A percentile compares a stretch with the other conserved stretches of the same genome.
phyloP scores from a whole-genome alignment of 73 alveolate species.

The Paramecium tetraurelia region DNA sequence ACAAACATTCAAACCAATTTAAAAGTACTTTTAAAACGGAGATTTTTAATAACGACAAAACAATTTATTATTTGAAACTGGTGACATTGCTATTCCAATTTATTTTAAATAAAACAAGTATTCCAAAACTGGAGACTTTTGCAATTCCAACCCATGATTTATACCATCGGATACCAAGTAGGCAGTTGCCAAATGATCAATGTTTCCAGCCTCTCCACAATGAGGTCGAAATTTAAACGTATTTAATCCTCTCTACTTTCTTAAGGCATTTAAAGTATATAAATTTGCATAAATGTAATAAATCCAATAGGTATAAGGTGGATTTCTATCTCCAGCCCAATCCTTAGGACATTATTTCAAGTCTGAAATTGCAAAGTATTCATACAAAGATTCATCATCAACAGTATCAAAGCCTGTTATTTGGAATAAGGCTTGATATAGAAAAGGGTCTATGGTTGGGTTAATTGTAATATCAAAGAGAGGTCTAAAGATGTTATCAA shows the following conservation, averaged over 20 bases:
- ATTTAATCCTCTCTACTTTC: conserved; percentile 66
- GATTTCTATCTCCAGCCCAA: conserved; percentile 55
- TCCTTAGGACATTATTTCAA: conserved; percentile 34
- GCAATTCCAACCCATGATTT: conserved; percentile 69
- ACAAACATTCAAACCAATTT: conserved; percentile 75
- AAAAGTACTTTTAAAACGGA: conserved; percentile 63
- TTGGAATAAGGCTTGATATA: conserved; percentile 17
- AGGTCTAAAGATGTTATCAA: conserved; percentile 66
- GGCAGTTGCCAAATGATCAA: conserved; percentile 79
- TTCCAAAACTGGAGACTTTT: conserved; percentile 65
- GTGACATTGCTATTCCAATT: conserved; percentile 82
- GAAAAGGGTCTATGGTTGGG: conserved; percentile 54
- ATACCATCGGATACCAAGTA: conserved; percentile 57
- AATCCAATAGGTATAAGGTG: conserved; percentile 79
- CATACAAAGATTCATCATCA: conserved; percentile 76
- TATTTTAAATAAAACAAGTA: conserved; percentile 73
- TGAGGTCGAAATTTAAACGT: conserved; percentile 74
- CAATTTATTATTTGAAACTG: conserved; percentile 78
- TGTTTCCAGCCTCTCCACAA: conserved; percentile 84
- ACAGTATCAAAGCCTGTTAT: conserved; percentile 77
- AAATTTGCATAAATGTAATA: conserved; percentile 75
- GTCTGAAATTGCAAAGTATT: conserved; percentile 49
- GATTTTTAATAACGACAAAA: conserved; percentile 52
- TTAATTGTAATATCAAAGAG: conserved; percentile 53
- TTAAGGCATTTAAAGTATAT: conserved; percentile 63